phyloP scores from a whole-genome alignment of 2,329 filamentous ascomycete species.

The Epichloe amarillans region DNA sequence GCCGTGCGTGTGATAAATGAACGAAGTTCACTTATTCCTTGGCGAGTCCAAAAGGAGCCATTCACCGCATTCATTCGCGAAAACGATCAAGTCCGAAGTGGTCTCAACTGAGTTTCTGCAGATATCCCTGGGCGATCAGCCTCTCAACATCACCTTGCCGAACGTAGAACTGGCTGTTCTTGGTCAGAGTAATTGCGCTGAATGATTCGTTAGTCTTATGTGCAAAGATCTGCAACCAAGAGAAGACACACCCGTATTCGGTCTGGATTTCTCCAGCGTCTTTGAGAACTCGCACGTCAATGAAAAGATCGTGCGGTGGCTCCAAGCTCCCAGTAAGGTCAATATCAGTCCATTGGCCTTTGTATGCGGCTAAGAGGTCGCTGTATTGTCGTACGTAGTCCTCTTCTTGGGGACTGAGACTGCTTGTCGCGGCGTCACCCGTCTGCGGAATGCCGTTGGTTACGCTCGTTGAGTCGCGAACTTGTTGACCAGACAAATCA shows the following conservation, averaged over 20 bases:
- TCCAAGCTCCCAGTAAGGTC: conserved; percentile 89
- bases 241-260: conserved; percentile 64
- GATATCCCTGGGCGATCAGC: conserved; percentile 84
- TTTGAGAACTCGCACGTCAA: conserved; percentile 89
- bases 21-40: background rate
- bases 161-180: conserved; percentile 97
- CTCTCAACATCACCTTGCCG: conserved; percentile 91
- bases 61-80: background rate
- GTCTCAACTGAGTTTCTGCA: conserved; percentile 72
- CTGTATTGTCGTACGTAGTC: conserved; percentile 89
- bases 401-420: conserved; percentile 87
- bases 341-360: conserved; percentile 96
- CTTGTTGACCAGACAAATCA: conserved; percentile 50
- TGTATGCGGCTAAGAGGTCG: conserved; percentile 87
- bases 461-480: conserved; percentile 23
- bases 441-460: conserved; percentile 20
- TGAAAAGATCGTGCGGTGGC: conserved; percentile 89
- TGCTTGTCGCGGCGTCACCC: conserved; percentile 49
- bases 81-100: background rate
- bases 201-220: conserved; percentile 11
- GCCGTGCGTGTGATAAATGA: no score
- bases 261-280: conserved; percentile 98
- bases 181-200: conserved; percentile 88
- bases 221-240: background rate
- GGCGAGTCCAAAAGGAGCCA: background rate